Conservation (phyloP, 2,329 filamentous ascomycete species). For the Hypoxylon sp. region DNA sequence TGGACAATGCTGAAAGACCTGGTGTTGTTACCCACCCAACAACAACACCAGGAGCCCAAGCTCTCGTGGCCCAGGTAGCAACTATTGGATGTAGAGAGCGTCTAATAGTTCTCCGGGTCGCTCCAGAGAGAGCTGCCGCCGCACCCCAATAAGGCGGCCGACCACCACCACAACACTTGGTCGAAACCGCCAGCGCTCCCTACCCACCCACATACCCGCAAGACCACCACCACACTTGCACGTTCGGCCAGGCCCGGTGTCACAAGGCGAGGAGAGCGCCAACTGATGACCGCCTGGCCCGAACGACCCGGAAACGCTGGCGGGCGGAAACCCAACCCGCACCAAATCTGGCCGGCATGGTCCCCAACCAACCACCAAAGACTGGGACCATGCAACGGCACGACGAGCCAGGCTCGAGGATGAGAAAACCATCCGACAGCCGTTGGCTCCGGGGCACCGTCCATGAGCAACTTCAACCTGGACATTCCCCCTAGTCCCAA, state of each 20-base stretch:
- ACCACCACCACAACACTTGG: not conserved
- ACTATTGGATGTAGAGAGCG: conserved; percentile 4
- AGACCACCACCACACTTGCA: not conserved
- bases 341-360: not conserved
- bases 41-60: not conserved
- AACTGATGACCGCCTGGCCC: not conserved
- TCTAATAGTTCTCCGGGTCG: not conserved
- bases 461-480: not conserved
- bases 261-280: conserved; percentile 4
- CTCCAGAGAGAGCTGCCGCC: not conserved
- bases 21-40: not conserved
- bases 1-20: not conserved
- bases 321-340: too few species aligned
- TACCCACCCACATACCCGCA: not conserved
- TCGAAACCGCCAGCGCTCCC: not conserved
- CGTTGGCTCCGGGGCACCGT: not conserved
- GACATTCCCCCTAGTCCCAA: not conserved
- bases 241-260: not conserved
- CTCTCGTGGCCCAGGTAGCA: not conserved
- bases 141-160: not conserved
- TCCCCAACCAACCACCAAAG: not conserved
- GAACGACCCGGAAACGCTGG: not conserved
- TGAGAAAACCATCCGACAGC: conserved; percentile 4
- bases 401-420: not conserved
- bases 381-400: not conserved